Conservation (phyloP, 345 rosid genomes). For the Sapria himalayana region DNA sequence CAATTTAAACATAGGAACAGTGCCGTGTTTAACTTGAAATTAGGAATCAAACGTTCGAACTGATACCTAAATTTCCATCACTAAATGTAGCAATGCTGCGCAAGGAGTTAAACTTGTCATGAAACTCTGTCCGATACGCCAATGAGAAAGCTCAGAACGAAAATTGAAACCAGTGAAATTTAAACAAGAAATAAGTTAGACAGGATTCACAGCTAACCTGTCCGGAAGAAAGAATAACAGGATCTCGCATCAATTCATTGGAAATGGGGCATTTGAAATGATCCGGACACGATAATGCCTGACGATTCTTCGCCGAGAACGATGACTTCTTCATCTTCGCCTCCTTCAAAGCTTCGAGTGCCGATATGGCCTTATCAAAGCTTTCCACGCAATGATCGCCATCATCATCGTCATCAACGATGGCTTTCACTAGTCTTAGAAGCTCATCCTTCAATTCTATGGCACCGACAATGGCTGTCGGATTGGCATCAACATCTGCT, state of each 20-base stretch:
- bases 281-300: conserved; percentile 40
- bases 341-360: conserved; percentile 29
- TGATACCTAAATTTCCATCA: too few relatives aligned
- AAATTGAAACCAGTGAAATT: too few relatives aligned
- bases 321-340: conserved; percentile 34
- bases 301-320: conserved; percentile 22
- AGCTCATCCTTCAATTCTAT: conserved; percentile 55
- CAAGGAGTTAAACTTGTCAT: too few relatives aligned
- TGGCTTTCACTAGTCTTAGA: conserved; percentile 35
- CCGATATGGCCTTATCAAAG: conserved; percentile 50
- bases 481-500: conserved; percentile 32
- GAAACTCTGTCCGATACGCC: too few relatives aligned
- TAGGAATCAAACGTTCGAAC: too few relatives aligned
- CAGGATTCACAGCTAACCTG: conserved; percentile 62
- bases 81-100: too few relatives aligned
- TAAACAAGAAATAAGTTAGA: too few relatives aligned
- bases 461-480: conserved; percentile 32
- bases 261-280: conserved; percentile 79
- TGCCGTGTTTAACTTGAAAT: too few relatives aligned
- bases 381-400: conserved; percentile 34
- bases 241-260: conserved; percentile 79
- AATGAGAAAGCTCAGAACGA: too few relatives aligned
- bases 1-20: too few relatives aligned
- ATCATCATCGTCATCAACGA: conserved; percentile 54
- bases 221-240: conserved; percentile 73